These are phyloP conservation scores for Rhizopogon sp. DNA, from an alignment of 768 basidiomycete genomes.

Conservation along the genomic window DNA sequence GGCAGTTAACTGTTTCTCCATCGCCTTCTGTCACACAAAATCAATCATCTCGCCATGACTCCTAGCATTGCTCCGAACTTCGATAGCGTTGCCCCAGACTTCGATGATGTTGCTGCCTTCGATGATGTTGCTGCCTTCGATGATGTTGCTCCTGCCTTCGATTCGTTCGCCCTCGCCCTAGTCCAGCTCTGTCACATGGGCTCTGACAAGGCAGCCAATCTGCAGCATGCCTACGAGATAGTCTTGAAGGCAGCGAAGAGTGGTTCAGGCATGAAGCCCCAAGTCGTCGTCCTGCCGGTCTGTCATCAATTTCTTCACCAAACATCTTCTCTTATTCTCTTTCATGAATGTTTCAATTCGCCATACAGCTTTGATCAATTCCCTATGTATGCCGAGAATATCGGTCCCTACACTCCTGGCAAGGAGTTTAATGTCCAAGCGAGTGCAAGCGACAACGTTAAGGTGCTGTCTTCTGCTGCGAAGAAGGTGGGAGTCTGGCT, in stretches of 20 bases:
- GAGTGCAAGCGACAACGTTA: slow-evolving; percentile 70
- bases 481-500: slow-evolving; percentile 80
- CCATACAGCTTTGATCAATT: slow-evolving; percentile 81
- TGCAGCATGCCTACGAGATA: slow-evolving; percentile 78
- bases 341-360: slow-evolving; percentile 84
- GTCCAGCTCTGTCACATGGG: slow-evolving; percentile 68
- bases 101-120: no score
- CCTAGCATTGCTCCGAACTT: slow-evolving; percentile 9
- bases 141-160: slow-evolving; percentile 28
- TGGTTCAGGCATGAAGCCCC: slow-evolving; percentile 46
- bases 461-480: slow-evolving; percentile 75
- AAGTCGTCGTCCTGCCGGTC: slow-evolving; percentile 83
- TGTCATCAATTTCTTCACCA: slow-evolving; percentile 15
- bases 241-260: slow-evolving; percentile 61
- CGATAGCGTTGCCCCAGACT: no score
- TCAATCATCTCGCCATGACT: slow-evolving; percentile 16
- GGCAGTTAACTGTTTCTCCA: background rate
- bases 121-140: no score
- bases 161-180: slow-evolving; percentile 79
- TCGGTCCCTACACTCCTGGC: slow-evolving; percentile 51
- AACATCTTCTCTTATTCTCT: slow-evolving; percentile 1
- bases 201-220: slow-evolving; percentile 69
- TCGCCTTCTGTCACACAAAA: background rate
- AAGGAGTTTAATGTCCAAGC: slow-evolving; percentile 50
- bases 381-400: slow-evolving; percentile 77